These are phyloP conservation scores for Megacollybia platyphylla DNA, from an alignment of 1,284 basidiomycete species.

Conservation along the genomic window DNA sequence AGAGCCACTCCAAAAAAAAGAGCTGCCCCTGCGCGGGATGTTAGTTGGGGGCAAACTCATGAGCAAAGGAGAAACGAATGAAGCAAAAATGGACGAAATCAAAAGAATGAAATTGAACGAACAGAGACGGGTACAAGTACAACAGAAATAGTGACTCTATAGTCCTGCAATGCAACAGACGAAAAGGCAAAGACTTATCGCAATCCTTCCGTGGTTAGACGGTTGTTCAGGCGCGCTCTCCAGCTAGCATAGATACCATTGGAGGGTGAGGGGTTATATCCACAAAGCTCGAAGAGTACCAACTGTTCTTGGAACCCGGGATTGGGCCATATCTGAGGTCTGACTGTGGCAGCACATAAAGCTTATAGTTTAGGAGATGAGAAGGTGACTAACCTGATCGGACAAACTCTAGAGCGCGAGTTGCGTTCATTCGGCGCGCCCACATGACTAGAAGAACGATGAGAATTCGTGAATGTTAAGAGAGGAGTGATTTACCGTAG, in stretches of 20 bases:
- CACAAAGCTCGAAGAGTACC: constrained; percentile 63
- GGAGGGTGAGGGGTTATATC: constrained; percentile 45
- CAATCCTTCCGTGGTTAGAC: constrained; percentile 23
- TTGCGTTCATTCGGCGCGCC: constrained; percentile 38
- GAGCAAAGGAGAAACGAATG: no score
- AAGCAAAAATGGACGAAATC: neutral
- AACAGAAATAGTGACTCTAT: neutral
- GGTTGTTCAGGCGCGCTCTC: constrained; percentile 33
- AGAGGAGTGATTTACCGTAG: constrained; percentile 40
- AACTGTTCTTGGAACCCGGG: constrained; percentile 70
- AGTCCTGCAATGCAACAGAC: no score
- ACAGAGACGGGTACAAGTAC: constrained; percentile 2
- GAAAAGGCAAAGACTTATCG: constrained; percentile 5
- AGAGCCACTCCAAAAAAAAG: no score
- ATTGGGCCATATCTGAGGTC: constrained; percentile 69
- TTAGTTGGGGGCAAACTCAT: no score
- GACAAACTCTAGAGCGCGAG: constrained; percentile 50
- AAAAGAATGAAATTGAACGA: no score
- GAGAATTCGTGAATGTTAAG: neutral
- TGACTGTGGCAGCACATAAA: constrained; percentile 26
- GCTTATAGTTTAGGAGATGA: constrained; percentile 5
- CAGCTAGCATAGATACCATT: constrained; percentile 62
- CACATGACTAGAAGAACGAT: constrained; percentile 52
- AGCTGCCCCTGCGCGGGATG: no score
- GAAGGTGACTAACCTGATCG: constrained; percentile 32